Conservation (phyloP, 2,329 filamentous ascomycete species). For the Ophiostoma perfectum region DNA sequence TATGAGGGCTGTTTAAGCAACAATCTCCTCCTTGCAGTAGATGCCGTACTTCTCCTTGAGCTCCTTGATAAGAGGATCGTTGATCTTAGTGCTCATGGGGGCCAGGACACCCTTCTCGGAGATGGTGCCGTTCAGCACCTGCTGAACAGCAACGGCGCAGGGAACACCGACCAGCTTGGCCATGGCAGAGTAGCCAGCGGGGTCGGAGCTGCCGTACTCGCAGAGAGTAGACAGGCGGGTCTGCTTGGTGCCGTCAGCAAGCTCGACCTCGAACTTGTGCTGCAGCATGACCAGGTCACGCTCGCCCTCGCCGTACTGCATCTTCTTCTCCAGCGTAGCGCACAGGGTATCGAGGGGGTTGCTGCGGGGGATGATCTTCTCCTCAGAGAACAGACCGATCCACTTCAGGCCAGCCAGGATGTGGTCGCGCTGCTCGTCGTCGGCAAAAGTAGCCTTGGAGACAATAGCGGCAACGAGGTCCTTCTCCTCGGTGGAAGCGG, state of each 20-base stretch:
- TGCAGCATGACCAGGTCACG: constrained; percentile 78
- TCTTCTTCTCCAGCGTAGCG: constrained; percentile 83
- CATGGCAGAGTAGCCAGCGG: constrained; percentile 74
- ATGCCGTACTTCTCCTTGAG: constrained; percentile 52
- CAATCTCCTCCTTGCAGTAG: constrained; percentile 28
- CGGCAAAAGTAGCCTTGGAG: constrained; percentile 67
- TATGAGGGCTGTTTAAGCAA: background rate
- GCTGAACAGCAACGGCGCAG: constrained; percentile 53
- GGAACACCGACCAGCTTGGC: constrained; percentile 71
- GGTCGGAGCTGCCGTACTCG: constrained; percentile 60
- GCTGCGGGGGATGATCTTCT: constrained; percentile 62
- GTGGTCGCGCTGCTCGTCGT: constrained; percentile 62
- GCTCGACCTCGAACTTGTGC: constrained; percentile 79
- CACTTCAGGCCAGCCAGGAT: constrained; percentile 61
- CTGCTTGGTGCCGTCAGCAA: constrained; percentile 71
- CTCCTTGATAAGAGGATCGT: constrained; percentile 66
- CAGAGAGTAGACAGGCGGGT: constrained; percentile 73
- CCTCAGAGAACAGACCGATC: constrained; percentile 61
- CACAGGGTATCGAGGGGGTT: constrained; percentile 90
- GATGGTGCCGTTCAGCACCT: constrained; percentile 61
- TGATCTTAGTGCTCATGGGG: constrained; percentile 60
- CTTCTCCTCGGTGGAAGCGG: constrained; percentile 57
- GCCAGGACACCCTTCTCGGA: constrained; percentile 60
- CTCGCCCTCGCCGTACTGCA: constrained; percentile 78
- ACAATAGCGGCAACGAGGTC: constrained; percentile 69